Percentiles rank a stretch among this genome's conserved stretches.
Conservation (phyloP, 768 basidiomycete genomes). For the Flagelloscypha sp. region DNA sequence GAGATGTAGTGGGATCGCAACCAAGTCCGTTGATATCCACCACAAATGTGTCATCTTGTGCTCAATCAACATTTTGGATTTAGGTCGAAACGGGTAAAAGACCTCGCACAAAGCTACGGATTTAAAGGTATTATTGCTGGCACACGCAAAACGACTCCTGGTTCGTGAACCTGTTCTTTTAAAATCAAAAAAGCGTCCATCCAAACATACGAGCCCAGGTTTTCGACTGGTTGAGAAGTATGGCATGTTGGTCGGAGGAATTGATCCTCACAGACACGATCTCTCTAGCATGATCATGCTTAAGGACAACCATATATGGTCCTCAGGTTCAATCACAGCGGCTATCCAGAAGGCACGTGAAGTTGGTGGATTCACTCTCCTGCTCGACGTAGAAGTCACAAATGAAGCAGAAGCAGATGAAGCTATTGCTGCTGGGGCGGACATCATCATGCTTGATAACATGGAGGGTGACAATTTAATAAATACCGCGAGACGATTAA, state of each 20-base stretch:
- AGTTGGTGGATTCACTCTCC: constrained; percentile 86
- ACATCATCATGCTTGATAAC: constrained; percentile 94
- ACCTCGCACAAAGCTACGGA: constrained; percentile 68
- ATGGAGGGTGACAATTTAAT: constrained; percentile 72
- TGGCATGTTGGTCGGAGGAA: constrained; percentile 95
- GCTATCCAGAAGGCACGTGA: constrained; percentile 80
- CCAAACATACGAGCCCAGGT: constrained; percentile 31
- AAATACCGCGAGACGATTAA: constrained; percentile 59
- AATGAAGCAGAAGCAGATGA: constrained; percentile 89
- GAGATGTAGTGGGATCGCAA: constrained; percentile 94
- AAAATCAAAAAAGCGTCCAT: not conserved
- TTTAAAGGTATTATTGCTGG: constrained; percentile 89
- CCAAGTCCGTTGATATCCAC: constrained; percentile 49
- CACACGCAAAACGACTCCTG: constrained; percentile 95
- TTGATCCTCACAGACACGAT: constrained; percentile 92
- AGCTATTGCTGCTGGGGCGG: constrained; percentile 93
- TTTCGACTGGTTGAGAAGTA: constrained; percentile 98
- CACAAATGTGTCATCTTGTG: constrained; percentile 1
- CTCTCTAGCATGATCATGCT: constrained; percentile 99
- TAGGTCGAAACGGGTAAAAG: constrained; percentile 78
- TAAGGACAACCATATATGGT: constrained; percentile 99
- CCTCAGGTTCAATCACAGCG: constrained; percentile 85
- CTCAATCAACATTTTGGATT: constrained; percentile 2
- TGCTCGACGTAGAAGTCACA: constrained; percentile 90
- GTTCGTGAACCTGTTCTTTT: constrained; percentile 20